Evolutionary conservation across 2,329 filamentous ascomycete species (phyloP).

Genomic region (Talaromyces piceae): DNA sequence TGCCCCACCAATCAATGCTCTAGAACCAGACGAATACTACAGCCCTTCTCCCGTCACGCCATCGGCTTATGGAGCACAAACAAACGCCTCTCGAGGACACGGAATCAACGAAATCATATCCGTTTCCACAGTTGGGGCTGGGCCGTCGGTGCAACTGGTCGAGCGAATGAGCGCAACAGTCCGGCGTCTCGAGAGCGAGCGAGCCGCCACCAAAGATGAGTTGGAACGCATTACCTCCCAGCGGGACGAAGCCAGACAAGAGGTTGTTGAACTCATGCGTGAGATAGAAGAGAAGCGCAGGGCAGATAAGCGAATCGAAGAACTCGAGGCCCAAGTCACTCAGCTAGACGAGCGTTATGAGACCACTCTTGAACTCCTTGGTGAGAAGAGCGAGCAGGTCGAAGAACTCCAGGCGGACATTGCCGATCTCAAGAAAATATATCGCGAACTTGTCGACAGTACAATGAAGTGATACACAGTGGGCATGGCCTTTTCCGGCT

Average conservation of each 20-base stretch:
- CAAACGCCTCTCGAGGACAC: conserved; percentile 44
- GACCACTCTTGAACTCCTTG: conserved; percentile 86
- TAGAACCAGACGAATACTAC: conserved; percentile 43
- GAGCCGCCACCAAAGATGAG: conserved; percentile 82
- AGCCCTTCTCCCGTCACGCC: conserved; percentile 30
- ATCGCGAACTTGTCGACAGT: conserved; percentile 81
- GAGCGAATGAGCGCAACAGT: conserved; percentile 94
- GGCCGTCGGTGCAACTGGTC: conserved; percentile 88
- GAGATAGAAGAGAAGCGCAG: conserved; percentile 66
- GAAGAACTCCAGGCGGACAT: conserved; percentile 88
- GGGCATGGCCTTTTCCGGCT: not conserved
- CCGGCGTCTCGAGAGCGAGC: conserved; percentile 82
- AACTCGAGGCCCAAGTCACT: conserved; percentile 60
- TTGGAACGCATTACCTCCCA: conserved; percentile 71
- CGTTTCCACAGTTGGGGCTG: conserved; percentile 80
- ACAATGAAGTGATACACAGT: conserved; percentile 57
- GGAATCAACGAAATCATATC: conserved; percentile 73
- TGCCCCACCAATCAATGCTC: conserved; percentile 30
- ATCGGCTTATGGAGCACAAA: conserved; percentile 31
- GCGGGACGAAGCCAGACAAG: conserved; percentile 80
- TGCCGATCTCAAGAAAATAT: conserved; percentile 89
- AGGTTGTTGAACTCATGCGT: conserved; percentile 85
- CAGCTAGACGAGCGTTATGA: conserved; percentile 73
- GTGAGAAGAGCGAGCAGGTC: conserved; percentile 92
- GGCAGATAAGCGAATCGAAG: conserved; percentile 52